A percentile compares a stretch with the other conserved stretches of the same genome.
Evolutionary conservation across 2,329 filamentous ascomycete genomes (phyloP).

Genomic region (Hypoxylon sp.): DNA sequence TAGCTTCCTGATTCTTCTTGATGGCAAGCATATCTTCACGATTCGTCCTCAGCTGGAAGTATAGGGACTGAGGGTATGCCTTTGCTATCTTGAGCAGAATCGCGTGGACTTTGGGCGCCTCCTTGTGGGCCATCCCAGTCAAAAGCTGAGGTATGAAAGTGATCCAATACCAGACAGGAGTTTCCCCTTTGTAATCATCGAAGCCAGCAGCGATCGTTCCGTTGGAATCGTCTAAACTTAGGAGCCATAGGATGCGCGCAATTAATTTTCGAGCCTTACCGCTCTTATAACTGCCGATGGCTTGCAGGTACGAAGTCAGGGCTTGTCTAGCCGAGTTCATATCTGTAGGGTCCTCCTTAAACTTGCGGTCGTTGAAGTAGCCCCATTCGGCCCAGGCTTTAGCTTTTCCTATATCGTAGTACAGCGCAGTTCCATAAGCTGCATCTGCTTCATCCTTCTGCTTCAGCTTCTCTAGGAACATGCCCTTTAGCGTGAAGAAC

Average conservation of each 20-base stretch:
- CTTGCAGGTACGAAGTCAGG: conserved; percentile 94
- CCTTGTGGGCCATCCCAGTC: conserved; percentile 89
- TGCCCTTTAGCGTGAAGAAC: conserved; percentile 98
- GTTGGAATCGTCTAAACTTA: conserved; percentile 91
- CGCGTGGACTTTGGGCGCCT: conserved; percentile 85
- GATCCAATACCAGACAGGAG: conserved; percentile 99
- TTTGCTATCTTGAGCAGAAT: conserved; percentile 95
- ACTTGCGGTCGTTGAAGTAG: conserved; percentile 95
- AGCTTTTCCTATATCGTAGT: conserved; percentile 93
- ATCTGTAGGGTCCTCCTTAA: conserved; percentile 89
- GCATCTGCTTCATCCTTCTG: conserved; percentile 92
- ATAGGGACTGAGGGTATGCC: conserved; percentile 92
- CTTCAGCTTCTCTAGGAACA: conserved; percentile 95
- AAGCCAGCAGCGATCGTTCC: conserved; percentile 87
- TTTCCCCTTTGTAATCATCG: conserved; percentile 96
- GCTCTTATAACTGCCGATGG: conserved; percentile 95
- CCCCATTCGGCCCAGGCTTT: conserved; percentile 99
- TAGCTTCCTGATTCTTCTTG: conserved; percentile 86
- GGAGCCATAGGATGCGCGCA: conserved; percentile 91
- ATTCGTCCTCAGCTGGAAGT: conserved; percentile 93
- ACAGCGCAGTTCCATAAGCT: conserved; percentile 93
- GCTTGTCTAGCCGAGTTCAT: conserved; percentile 89
- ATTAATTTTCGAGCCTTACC: conserved; percentile 95
- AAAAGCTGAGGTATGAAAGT: conserved; percentile 98
- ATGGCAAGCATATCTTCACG: conserved; percentile 93